Base-by-base conservation (phyloP, 2,329 filamentous ascomycete species). In the Beauveria medogensis region DNA sequence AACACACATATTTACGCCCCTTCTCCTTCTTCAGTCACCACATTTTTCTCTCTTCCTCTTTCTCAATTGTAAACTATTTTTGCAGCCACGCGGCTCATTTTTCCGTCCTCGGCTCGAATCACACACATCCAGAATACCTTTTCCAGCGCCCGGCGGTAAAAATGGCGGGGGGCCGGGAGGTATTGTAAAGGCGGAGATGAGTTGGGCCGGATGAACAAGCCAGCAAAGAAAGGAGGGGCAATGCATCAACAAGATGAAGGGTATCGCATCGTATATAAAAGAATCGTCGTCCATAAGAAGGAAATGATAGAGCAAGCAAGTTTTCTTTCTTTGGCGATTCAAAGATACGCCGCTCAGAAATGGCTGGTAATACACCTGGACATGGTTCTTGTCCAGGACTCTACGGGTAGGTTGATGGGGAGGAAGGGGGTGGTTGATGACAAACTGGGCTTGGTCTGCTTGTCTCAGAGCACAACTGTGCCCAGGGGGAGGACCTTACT, bases 401-500 rank as follows among this genome's bases (percentile, higher is more conserved):
- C 55, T 59, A 61, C 41, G 43, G 37, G 40, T 48, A 44, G 4
- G 20, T 40, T 28, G n/a, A 51, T 16, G 50, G 43, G 43, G 22
- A 24, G n/a, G 12, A 22, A 20, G 26, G 44, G 28, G 18, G 34
- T 41, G 47, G 16, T 37, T 14, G 34, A 37, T 37, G 34, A 37
- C 34, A 37, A n/a, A 16, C 22, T 48, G 60, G 48, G 37, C 14
- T 46, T 22, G 34, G 34, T 48, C 30, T 28, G 34, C 50, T 47
- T 30, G 47, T 22, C 30, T 72, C 64, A 76, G 40, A 76, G 66
- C 61, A 70, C 68, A 64, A 82, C 75, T 62, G 75, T 72, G 65
- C 83, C 82, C 65, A 87, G 75, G 59, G 79, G 78, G 51, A 90
- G 75, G 54, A 89, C 78, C 74, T 84, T 86, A 67, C 82, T 83